phyloP scores from a whole-genome alignment of 164 flowering plant genomes.

The Warburgia ugandensis region DNA sequence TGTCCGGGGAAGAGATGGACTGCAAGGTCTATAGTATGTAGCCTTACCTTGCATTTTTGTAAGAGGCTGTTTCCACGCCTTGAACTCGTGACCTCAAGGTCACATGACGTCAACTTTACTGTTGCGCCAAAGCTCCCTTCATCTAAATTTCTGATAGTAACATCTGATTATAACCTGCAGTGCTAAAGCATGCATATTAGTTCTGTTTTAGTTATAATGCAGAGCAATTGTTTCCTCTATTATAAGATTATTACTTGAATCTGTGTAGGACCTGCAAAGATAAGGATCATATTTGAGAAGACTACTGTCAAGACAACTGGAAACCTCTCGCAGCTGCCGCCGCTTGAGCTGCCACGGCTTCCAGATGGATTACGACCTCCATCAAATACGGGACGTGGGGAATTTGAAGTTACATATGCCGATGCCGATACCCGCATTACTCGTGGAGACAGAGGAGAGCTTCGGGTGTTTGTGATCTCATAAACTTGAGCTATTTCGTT shows the following conservation, averaged over 20 bases:
- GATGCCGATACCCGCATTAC: constrained; percentile 78
- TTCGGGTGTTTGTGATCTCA: constrained; percentile 82
- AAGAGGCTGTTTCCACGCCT: too few species aligned
- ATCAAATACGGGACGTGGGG: constrained; percentile 67
- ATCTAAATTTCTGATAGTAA: too few species aligned
- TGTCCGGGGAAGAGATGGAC: too few species aligned
- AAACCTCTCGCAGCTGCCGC: constrained; percentile 86
- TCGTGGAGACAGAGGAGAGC: constrained; percentile 91
- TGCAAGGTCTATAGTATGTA: too few species aligned
- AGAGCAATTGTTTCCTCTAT: too few species aligned
- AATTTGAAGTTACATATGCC: constrained; percentile 81
- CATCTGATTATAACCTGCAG: too few species aligned
- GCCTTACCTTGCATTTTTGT: too few species aligned
- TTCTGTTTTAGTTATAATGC: too few species aligned
- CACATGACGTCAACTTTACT: too few species aligned
- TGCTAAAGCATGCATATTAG: too few species aligned
- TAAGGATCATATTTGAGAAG: constrained; percentile 75
- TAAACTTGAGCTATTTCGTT: constrained; percentile 11
- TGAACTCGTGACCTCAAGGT: too few species aligned
- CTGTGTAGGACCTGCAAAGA: constrained; percentile 45
- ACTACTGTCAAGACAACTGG: constrained; percentile 80
- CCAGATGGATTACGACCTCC: constrained; percentile 73
- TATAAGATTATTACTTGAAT: constrained; percentile 1
- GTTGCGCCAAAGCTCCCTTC: too few species aligned
- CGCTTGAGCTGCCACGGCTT: constrained; percentile 67